Percentiles rank a stretch among this genome's conserved stretches.
Conservation (phyloP, 169 alveolate species). For the Plasmodium vivax region DNA sequence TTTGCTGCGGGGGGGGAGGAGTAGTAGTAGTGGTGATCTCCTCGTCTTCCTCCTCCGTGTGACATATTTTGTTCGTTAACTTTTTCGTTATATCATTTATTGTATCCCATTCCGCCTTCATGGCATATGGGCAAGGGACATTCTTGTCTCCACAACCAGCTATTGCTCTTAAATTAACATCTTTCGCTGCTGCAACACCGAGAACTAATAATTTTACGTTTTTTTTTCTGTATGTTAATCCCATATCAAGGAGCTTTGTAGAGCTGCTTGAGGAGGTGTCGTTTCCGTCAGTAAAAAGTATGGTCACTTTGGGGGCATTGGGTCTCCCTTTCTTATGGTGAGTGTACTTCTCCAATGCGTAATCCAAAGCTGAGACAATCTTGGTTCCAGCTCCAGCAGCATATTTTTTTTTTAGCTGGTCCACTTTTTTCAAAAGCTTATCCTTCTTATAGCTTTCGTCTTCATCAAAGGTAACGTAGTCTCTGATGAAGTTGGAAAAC, state of each 20-base stretch:
- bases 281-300: constrained; percentile 66
- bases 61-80: constrained; percentile 60
- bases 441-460: constrained; percentile 35
- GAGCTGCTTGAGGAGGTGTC: constrained; percentile 4
- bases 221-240: constrained; percentile 14
- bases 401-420: constrained; percentile 33
- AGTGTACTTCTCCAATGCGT: constrained; percentile 43
- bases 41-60: constrained; percentile 29
- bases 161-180: constrained; percentile 31
- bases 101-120: constrained; percentile 74
- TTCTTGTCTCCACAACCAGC: constrained; percentile 36
- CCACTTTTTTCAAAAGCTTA: constrained; percentile 48
- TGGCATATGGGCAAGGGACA: constrained; percentile 27
- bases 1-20: constrained; percentile 24
- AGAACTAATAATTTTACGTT: constrained; percentile 55
- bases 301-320: constrained; percentile 68
- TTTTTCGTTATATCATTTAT: constrained; percentile 44
- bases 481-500: constrained; percentile 26
- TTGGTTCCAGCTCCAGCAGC: constrained; percentile 21
- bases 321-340: constrained; percentile 20
- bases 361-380: constrained; percentile 41
- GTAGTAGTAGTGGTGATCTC: background rate
- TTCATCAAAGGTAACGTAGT: constrained; percentile 37
- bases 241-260: constrained; percentile 12
- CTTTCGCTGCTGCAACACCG: constrained; percentile 46